Conservation (phyloP, 192 early-diverging fungal genomes). For the Dispira parvispora region DNA sequence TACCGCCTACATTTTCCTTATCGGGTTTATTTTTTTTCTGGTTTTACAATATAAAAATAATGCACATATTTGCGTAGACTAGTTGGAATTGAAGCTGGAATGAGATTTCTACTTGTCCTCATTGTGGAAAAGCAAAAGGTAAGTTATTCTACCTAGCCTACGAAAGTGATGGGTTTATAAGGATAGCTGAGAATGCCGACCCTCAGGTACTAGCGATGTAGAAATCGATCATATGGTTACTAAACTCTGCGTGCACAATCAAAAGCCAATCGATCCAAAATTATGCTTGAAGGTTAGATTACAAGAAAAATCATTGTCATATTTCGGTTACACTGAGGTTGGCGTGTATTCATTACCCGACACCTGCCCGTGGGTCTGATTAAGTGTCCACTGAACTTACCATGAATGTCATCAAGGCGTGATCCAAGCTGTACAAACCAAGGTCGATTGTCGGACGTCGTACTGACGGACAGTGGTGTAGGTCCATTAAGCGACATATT, state of each 20-base stretch:
- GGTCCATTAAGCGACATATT: constrained; percentile 12
- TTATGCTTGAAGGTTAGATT: constrained; percentile 12
- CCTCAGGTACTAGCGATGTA: constrained; percentile 13
- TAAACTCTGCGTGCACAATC: constrained; percentile 22
- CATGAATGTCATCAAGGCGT: constrained; percentile 8
- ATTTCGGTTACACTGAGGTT: too few species aligned
- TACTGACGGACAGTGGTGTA: constrained; percentile 7
- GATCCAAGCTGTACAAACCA: background rate
- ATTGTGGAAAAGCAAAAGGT: too few species aligned
- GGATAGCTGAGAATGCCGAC: too few species aligned
- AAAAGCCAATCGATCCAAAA: constrained; percentile 25
- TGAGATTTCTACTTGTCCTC: too few species aligned
- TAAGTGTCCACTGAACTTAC: constrained; percentile 1
- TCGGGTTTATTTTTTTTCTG: too few species aligned
- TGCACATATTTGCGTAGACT: too few species aligned
- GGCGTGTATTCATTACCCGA: background rate
- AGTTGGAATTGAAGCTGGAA: too few species aligned
- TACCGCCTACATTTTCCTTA: too few species aligned
- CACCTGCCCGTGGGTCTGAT: constrained; percentile 1
- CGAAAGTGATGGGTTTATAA: too few species aligned
- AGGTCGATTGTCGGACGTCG: background rate
- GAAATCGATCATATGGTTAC: constrained; percentile 28
- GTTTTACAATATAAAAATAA: too few species aligned
- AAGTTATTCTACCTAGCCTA: too few species aligned
- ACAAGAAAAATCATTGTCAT: too few species aligned